Conservation (phyloP, 2,329 filamentous ascomycete species). For the Chaetoscypha palmicola region DNA sequence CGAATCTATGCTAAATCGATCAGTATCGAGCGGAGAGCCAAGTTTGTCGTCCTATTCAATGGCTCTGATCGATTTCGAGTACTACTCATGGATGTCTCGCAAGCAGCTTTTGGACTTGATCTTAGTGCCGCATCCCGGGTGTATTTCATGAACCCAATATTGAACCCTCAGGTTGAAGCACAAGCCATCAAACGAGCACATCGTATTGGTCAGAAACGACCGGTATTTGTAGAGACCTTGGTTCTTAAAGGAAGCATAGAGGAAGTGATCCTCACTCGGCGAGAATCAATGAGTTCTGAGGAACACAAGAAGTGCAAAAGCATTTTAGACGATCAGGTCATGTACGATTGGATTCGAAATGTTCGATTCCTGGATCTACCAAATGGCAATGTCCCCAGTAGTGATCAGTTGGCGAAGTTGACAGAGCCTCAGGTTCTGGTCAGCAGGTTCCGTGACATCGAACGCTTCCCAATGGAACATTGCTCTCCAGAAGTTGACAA, state of each 20-base stretch:
- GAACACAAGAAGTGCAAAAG: constrained; percentile 50
- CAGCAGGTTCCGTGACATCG: background rate
- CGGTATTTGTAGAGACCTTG: constrained; percentile 79
- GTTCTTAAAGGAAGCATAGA: constrained; percentile 76
- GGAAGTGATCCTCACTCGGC: constrained; percentile 70
- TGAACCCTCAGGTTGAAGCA: constrained; percentile 76
- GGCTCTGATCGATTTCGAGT: constrained; percentile 43
- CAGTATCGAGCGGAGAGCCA: constrained; percentile 53
- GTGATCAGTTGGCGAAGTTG: constrained; percentile 44
- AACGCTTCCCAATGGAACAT: background rate
- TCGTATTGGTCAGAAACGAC: constrained; percentile 73
- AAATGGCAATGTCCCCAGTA: constrained; percentile 21
- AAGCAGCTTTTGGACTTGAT: constrained; percentile 83
- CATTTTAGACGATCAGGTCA: constrained; percentile 49
- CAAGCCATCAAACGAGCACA: constrained; percentile 89
- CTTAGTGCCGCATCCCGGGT: constrained; percentile 76
- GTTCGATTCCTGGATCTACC: constrained; percentile 37
- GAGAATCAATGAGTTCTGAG: constrained; percentile 66
- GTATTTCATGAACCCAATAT: constrained; percentile 83
- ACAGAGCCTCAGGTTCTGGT: constrained; percentile 33
- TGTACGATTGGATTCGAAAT: constrained; percentile 54
- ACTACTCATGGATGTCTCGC: constrained; percentile 82
- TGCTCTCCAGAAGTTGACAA: background rate
- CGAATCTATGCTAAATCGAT: constrained; percentile 63
- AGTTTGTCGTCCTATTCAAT: constrained; percentile 77